Conservation (phyloP, 2,329 filamentous ascomycete species). For the Hypoxylon sp. region DNA sequence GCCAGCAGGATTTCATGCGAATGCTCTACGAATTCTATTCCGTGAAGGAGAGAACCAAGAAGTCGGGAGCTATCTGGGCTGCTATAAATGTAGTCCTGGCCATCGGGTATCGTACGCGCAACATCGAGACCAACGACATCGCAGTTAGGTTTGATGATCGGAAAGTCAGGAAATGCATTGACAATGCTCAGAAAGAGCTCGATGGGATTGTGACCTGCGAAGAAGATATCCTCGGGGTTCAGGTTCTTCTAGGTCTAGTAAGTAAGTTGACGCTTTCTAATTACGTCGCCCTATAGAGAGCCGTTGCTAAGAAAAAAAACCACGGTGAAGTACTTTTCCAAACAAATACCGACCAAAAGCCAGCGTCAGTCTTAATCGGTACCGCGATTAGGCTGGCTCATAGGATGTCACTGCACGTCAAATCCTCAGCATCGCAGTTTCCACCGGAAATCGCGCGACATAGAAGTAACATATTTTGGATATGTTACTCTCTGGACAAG, state of each 20-base stretch:
- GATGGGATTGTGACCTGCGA: slow-evolving; percentile 55
- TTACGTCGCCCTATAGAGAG: neutral
- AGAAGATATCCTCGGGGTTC: slow-evolving; percentile 54
- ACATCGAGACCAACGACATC: slow-evolving; percentile 36
- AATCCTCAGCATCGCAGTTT: slow-evolving; percentile 42
- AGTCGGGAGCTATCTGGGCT: slow-evolving; percentile 51
- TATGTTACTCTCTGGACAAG: slow-evolving; percentile 57
- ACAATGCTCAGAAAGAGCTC: slow-evolving; percentile 54
- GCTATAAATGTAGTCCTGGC: slow-evolving; percentile 56
- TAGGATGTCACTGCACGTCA: slow-evolving; percentile 52
- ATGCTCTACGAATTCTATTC: slow-evolving; percentile 54
- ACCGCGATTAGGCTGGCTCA: slow-evolving; percentile 56
- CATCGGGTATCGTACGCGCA: slow-evolving; percentile 50
- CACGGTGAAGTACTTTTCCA: slow-evolving; percentile 51
- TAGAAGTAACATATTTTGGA: slow-evolving; percentile 56
- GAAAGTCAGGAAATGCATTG: slow-evolving; percentile 49
- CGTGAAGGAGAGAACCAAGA: slow-evolving; percentile 31
- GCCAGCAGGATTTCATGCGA: slow-evolving; percentile 53
- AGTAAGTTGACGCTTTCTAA: slow-evolving; percentile 36
- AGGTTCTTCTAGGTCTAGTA: slow-evolving; percentile 55
- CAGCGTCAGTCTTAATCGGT: slow-evolving; percentile 54
- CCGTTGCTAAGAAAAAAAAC: slow-evolving; percentile 17
- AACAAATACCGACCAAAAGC: slow-evolving; percentile 53
- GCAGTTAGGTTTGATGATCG: slow-evolving; percentile 32
- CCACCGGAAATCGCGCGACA: slow-evolving; percentile 51